Evolutionary conservation across 2,329 filamentous ascomycete genomes (phyloP).

Genomic region (Neopestalotiopsis sp.): DNA sequence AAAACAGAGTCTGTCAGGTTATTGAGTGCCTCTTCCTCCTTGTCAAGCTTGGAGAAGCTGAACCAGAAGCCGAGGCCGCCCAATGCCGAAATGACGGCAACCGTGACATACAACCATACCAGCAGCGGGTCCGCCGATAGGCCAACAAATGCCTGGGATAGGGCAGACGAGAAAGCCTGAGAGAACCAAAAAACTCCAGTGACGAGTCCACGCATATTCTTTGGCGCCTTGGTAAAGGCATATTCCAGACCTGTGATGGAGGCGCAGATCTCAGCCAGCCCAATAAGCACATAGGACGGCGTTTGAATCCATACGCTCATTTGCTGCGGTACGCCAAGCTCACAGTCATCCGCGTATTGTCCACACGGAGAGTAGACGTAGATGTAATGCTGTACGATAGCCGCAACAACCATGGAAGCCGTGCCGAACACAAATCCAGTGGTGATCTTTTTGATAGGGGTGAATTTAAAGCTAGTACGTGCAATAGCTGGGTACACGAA

Average conservation of each 20-base stretch:
- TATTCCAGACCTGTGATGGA: slow-evolving; percentile 70
- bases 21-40: slow-evolving; percentile 71
- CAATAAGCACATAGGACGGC: slow-evolving; percentile 54
- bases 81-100: slow-evolving; percentile 69
- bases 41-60: slow-evolving; percentile 66
- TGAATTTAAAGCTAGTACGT: slow-evolving; percentile 68
- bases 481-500: slow-evolving; percentile 74
- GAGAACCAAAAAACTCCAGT: slow-evolving; percentile 71
- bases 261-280: slow-evolving; percentile 54
- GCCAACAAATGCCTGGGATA: slow-evolving; percentile 68
- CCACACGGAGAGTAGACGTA: slow-evolving; percentile 70
- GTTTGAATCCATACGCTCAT: slow-evolving; percentile 70
- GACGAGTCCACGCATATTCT: slow-evolving; percentile 79
- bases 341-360: slow-evolving; percentile 51
- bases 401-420: slow-evolving; percentile 64
- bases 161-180: slow-evolving; percentile 69
- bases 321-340: slow-evolving; percentile 37
- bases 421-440: slow-evolving; percentile 71
- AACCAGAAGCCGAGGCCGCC: slow-evolving; percentile 73
- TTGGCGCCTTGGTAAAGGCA: slow-evolving; percentile 77
- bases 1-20: slow-evolving; percentile 48
- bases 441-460: slow-evolving; percentile 78
- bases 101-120: slow-evolving; percentile 74
- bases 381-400: slow-evolving; percentile 65
- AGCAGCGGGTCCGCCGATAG: slow-evolving; percentile 68